These are phyloP conservation scores for Jamesozyma rosinii DNA, from an alignment of 805 yeast species.

Conservation along the genomic window DNA sequence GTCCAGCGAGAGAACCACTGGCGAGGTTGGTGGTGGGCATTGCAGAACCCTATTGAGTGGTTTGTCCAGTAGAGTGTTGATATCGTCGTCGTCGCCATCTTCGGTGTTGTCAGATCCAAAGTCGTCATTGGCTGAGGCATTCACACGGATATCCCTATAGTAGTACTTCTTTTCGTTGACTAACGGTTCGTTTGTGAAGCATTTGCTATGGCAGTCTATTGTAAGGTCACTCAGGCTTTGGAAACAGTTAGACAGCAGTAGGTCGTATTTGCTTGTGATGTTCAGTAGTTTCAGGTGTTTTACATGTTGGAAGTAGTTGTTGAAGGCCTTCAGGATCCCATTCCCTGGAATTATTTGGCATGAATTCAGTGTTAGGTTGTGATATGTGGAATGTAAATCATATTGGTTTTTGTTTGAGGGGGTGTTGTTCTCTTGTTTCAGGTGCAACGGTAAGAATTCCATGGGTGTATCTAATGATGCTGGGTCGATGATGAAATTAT, in stretches of 20 bases:
- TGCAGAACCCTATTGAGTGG: conserved; percentile 14
- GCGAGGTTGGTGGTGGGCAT: conserved; percentile 30
- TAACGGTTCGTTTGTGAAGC: conserved; percentile 28
- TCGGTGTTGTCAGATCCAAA: neutral
- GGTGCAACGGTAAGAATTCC: conserved; percentile 27
- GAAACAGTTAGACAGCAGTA: conserved; percentile 42
- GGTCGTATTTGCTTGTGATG: conserved; percentile 37
- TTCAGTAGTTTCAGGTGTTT: conserved; percentile 31
- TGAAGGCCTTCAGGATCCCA: conserved; percentile 30
- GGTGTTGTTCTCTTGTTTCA: conserved; percentile 9
- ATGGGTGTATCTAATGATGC: conserved; percentile 30
- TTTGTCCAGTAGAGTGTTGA: conserved; percentile 12
- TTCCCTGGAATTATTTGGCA: conserved; percentile 32
- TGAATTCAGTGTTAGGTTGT: conserved; percentile 25
- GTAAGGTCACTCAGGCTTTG: conserved; percentile 32
- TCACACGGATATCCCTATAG: conserved; percentile 10
- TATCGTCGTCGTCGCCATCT: neutral
- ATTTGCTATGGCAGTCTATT: conserved; percentile 42
- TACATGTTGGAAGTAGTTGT: conserved; percentile 37
- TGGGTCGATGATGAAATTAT: conserved; percentile 43
- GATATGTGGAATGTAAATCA: conserved; percentile 31
- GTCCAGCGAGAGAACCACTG: conserved; percentile 21
- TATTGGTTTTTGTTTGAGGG: conserved; percentile 11
- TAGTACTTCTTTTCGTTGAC: conserved; percentile 20
- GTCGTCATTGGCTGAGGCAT: too few relatives aligned